Evolutionary conservation across 768 basidiomycete genomes (phyloP).

Genomic region (Peribolospora kevripleyi): DNA sequence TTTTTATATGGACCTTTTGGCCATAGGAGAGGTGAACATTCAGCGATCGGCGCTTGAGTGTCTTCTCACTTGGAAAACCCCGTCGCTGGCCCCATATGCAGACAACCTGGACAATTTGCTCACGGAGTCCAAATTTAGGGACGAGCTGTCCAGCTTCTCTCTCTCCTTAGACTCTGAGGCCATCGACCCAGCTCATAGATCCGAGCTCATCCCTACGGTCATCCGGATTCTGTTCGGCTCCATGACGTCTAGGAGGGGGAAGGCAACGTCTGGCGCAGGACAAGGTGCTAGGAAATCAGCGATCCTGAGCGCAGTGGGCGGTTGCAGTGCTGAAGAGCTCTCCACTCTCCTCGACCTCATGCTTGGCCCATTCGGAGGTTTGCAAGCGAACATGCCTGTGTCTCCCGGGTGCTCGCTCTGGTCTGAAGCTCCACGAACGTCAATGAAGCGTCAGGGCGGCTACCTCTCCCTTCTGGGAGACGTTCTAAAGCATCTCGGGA

Average conservation of each 20-base stretch:
- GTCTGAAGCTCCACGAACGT: slow-evolving; percentile 3
- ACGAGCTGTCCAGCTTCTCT: slow-evolving; percentile 51
- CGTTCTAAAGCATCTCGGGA: slow-evolving; percentile 56
- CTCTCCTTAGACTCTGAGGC: slow-evolving; percentile 29
- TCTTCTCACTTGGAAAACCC: slow-evolving; percentile 54
- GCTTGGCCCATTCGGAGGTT: slow-evolving; percentile 38
- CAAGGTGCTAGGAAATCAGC: slow-evolving; percentile 43
- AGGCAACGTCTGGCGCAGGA: slow-evolving; percentile 31
- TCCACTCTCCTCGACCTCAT: slow-evolving; percentile 60
- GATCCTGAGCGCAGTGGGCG: slow-evolving; percentile 42
- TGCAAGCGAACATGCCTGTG: no score
- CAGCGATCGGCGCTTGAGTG: slow-evolving; percentile 56
- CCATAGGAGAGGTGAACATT: slow-evolving; percentile 56
- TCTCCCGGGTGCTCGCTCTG: neutral
- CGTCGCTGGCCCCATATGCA: slow-evolving; percentile 31
- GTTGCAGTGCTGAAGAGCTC: slow-evolving; percentile 50
- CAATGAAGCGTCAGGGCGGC: slow-evolving; percentile 32
- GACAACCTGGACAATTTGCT: slow-evolving; percentile 45
- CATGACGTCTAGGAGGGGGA: slow-evolving; percentile 57
- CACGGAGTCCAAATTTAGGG: slow-evolving; percentile 72
- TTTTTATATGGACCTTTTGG: slow-evolving; percentile 49
- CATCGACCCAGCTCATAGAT: slow-evolving; percentile 32
- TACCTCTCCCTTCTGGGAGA: slow-evolving; percentile 66
- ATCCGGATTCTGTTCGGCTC: slow-evolving; percentile 63
- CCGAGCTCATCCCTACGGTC: slow-evolving; percentile 40